These are phyloP conservation scores for Arabidopsis suecica DNA, from an alignment of 345 rosid species.

Conservation along the genomic window DNA sequence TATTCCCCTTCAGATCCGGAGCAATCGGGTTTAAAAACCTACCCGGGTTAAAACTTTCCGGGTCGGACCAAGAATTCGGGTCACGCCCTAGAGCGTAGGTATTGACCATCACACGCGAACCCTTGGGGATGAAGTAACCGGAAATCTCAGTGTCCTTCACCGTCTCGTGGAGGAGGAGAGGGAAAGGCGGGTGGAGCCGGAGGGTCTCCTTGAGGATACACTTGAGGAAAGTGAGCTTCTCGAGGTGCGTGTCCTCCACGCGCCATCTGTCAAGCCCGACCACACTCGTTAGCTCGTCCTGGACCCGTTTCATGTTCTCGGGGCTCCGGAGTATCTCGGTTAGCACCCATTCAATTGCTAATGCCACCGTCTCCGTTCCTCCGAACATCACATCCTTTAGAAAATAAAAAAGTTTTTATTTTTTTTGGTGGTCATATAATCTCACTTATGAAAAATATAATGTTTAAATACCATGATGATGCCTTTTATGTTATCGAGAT, in stretches of 20 bases:
- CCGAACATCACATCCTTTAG: conserved; percentile 51
- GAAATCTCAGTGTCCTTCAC: conserved; percentile 52
- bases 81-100: conserved; percentile 64
- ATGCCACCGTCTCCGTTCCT: conserved; percentile 81
- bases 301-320: conserved; percentile 54
- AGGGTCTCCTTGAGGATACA: conserved; percentile 66
- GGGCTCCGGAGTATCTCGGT: conserved; percentile 66
- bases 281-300: conserved; percentile 60
- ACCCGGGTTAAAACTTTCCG: conserved; percentile 57
- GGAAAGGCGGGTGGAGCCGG: conserved; percentile 82
- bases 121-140: conserved; percentile 58
- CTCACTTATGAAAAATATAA: not conserved
- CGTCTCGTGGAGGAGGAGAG: conserved; percentile 72
- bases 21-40: conserved; percentile 55
- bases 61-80: conserved; percentile 59
- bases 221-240: conserved; percentile 57
- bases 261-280: conserved; percentile 57
- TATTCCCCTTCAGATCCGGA: conserved; percentile 61
- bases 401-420: no score
- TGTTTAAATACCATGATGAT: conserved; percentile 70
- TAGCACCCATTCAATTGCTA: conserved; percentile 72
- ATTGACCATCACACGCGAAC: conserved; percentile 65
- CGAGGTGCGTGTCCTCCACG: conserved; percentile 58
- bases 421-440: not conserved
- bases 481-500: conserved; percentile 77